These are phyloP conservation scores for Kokia cookei DNA, from an alignment of 441 rosid genomes.

Conservation along the genomic window DNA sequence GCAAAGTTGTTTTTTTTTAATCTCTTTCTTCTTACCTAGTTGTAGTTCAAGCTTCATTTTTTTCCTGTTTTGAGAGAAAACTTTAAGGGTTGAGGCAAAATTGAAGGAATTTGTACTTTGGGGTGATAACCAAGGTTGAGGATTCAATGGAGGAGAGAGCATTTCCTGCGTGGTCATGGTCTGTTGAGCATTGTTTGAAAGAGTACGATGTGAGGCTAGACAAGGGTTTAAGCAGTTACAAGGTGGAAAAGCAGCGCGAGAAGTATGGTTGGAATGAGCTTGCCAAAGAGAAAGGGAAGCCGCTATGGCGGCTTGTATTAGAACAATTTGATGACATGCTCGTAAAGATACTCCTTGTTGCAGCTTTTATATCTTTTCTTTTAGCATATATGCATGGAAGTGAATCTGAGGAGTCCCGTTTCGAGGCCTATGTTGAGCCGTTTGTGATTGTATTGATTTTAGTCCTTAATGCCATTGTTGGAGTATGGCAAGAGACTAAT, in stretches of 20 bases:
- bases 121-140: constrained; percentile 13
- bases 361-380: constrained; percentile 72
- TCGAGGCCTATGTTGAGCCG: constrained; percentile 83
- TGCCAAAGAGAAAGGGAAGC: constrained; percentile 74
- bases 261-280: constrained; percentile 82
- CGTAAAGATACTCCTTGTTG: constrained; percentile 80
- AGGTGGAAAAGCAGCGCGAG: constrained; percentile 59
- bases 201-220: constrained; percentile 57
- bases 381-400: constrained; percentile 60
- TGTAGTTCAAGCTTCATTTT: background rate
- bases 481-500: constrained; percentile 92
- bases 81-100: background rate
- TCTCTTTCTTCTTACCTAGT: background rate
- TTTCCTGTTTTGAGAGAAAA: constrained; percentile 17
- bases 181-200: constrained; percentile 67
- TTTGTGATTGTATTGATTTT: constrained; percentile 73
- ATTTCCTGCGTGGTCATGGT: constrained; percentile 68
- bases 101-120: background rate
- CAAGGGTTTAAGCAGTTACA: constrained; percentile 50
- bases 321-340: constrained; percentile 87
- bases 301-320: constrained; percentile 66
- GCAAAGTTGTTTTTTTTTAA: background rate
- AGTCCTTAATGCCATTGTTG: constrained; percentile 72
- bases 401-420: constrained; percentile 46
- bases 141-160: constrained; percentile 52